Evolutionary conservation across 2,329 filamentous ascomycete genomes (phyloP).

Genomic region (Penicillium capsulatum): DNA sequence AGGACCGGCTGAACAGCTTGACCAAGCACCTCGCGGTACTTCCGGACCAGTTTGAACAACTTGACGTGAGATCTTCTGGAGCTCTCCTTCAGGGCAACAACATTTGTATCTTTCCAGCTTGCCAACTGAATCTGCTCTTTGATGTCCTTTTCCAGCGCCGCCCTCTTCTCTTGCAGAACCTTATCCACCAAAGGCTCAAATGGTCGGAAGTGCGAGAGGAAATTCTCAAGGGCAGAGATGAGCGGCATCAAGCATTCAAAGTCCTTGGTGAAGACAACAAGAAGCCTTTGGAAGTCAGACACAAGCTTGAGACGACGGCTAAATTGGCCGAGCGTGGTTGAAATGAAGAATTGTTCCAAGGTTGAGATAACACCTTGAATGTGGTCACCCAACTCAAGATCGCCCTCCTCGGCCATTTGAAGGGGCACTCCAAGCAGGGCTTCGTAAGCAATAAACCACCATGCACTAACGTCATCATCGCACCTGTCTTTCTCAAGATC

Average conservation of each 20-base stretch:
- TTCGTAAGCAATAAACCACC: slow-evolving; percentile 97
- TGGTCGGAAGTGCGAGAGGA: slow-evolving; percentile 69
- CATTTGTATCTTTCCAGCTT: slow-evolving; percentile 98
- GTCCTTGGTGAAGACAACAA: slow-evolving; percentile 59
- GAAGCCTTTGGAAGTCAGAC: slow-evolving; percentile 57
- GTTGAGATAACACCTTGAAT: slow-evolving; percentile 67
- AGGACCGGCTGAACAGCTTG: slow-evolving; percentile 66
- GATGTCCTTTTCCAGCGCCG: slow-evolving; percentile 81
- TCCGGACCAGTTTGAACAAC: slow-evolving; percentile 83
- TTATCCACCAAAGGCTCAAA: slow-evolving; percentile 65
- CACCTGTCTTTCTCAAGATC: slow-evolving; percentile 77
- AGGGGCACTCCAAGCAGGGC: slow-evolving; percentile 74
- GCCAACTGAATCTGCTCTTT: slow-evolving; percentile 88
- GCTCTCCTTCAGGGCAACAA: slow-evolving; percentile 81
- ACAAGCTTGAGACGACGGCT: slow-evolving; percentile 67
- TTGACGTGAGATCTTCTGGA: slow-evolving; percentile 87
- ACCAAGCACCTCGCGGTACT: slow-evolving; percentile 75
- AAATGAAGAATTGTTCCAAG: slow-evolving; percentile 72
- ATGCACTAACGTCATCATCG: slow-evolving; percentile 72
- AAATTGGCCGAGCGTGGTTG: slow-evolving; percentile 78
- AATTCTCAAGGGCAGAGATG: slow-evolving; percentile 65
- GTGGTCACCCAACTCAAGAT: slow-evolving; percentile 61
- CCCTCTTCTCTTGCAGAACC: slow-evolving; percentile 62
- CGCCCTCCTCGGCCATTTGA: slow-evolving; percentile 56
- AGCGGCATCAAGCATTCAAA: slow-evolving; percentile 58